Evolutionary conservation across 176 grass and related monocot genomes (phyloP), one percentile per base, ranked within the genome.

Genomic region (Eragrostis nindensis): DNA sequence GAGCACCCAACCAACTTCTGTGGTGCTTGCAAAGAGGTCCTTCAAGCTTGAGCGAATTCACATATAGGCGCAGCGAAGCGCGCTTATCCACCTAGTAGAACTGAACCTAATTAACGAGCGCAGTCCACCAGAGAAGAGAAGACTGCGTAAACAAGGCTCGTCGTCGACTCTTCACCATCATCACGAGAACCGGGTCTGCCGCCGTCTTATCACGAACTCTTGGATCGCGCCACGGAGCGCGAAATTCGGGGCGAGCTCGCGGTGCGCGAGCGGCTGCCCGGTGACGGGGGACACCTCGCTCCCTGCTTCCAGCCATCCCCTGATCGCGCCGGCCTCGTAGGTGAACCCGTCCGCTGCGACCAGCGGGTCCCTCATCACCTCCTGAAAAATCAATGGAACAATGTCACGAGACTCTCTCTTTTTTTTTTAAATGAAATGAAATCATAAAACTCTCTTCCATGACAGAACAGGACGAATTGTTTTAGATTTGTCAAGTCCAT

Each of bases 291-390:
- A 91, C 3, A 75, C 83, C 5, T 71, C 79, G 57, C 72, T 42
- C 36, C 86, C 65, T 26, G 68, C 73, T n/a, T 88, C 77, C 16
- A 94, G 66, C 87, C 94, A 97, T 1, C 76, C 76, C 45, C 52
- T 86, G 86, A 82, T 86, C 8, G 84, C 85, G 8, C 89, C 85
- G n/a, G 71, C 65, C 83, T 97, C 94, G 61, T 91, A 97, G 30
- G 85, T 90, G 82, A 91, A 44, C 42, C 42, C 42, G 42, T 44
- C 42, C 42, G 42, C 42, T 8, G 92, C 92, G 26, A 85, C 84
- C 22, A 71, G 77, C 48, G 89, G 92, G 68, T 89, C 81, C 30
- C 41, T 87, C 92, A 89, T 91, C 41, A 89, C 39, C 79, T 91
- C 92, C 92, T 91, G 85, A 21, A 17, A 59, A 3, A 43, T 59